Conservation (phyloP, 176 grass and related monocot genomes). For the Bromus sterilis region DNA sequence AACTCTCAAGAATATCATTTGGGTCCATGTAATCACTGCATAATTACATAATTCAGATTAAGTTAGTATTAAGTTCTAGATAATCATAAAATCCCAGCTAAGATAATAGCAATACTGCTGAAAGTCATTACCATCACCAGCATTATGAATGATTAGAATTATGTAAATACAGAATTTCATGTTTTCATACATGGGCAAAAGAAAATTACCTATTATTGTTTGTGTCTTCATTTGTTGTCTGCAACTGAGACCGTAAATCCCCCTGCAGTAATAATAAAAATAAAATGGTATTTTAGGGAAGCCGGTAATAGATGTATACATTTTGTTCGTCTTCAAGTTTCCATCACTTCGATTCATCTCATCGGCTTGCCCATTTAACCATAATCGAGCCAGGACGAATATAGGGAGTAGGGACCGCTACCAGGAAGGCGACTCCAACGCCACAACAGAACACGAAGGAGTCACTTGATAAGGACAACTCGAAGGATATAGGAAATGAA, state of each 20-base stretch:
- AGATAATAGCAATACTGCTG: neutral
- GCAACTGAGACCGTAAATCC: constrained; percentile 75
- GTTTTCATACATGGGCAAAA: neutral
- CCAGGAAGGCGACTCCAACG: neutral
- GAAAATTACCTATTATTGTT: constrained; percentile 61
- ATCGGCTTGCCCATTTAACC: neutral
- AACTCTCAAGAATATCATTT: constrained; percentile 87
- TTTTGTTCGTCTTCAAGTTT: neutral
- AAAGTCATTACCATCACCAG: constrained; percentile 1
- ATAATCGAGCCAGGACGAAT: neutral
- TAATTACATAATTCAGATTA: neutral
- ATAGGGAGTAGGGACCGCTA: neutral
- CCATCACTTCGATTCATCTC: neutral
- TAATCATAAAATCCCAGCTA: neutral
- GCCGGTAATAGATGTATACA: constrained; percentile 8
- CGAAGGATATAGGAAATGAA: neutral
- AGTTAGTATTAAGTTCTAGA: neutral
- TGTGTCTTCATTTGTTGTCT: constrained; percentile 76
- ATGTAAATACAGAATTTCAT: neutral
- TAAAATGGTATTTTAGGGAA: neutral
- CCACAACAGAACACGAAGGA: neutral
- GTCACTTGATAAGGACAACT: neutral
- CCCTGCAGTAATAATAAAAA: constrained; percentile 44
- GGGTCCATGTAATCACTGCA: constrained; percentile 90
- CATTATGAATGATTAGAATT: neutral